A percentile compares a stretch with the other conserved stretches of the same genome.
Evolutionary conservation across 2,329 filamentous ascomycete genomes (phyloP).

Genomic region (Beauveria sp.): DNA sequence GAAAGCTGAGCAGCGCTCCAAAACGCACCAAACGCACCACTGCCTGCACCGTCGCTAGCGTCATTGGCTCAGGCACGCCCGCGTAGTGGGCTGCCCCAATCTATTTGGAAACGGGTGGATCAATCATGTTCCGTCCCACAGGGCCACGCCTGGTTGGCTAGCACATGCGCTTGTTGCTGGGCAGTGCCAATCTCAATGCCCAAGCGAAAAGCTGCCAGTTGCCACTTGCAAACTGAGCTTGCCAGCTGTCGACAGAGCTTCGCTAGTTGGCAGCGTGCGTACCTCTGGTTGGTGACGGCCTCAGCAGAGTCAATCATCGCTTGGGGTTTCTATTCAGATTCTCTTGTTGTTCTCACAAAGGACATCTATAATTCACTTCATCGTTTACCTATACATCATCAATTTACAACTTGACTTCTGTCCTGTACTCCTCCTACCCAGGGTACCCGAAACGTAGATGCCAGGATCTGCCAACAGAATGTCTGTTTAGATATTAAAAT

Average conservation of each 20-base stretch:
- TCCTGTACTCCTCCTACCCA: no score
- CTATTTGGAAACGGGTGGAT: slow-evolving; percentile 11
- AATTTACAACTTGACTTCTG: no score
- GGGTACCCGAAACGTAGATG: no score
- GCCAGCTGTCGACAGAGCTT: not conserved
- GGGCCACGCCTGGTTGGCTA: not conserved
- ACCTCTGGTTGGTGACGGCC: not conserved
- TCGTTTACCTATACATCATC: no score
- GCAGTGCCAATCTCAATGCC: not conserved
- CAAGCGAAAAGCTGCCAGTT: not conserved
- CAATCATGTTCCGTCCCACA: slow-evolving; percentile 9
- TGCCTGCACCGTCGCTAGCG: not conserved
- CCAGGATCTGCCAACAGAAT: no score
- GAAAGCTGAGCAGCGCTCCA: not conserved
- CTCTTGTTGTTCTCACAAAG: no score
- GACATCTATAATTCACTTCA: no score
- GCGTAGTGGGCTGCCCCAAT: not conserved
- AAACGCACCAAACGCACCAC: not conserved
- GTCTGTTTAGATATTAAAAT: no score
- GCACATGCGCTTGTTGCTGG: slow-evolving; percentile 4
- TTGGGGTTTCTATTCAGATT: no score
- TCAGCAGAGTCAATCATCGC: not conserved
- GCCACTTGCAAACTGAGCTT: not conserved
- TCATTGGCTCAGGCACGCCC: slow-evolving; percentile 7
- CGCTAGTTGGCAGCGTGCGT: not conserved